phyloP scores from a whole-genome alignment of 1,139 yeast genomes.

The Sugiyamaella pinicola region DNA sequence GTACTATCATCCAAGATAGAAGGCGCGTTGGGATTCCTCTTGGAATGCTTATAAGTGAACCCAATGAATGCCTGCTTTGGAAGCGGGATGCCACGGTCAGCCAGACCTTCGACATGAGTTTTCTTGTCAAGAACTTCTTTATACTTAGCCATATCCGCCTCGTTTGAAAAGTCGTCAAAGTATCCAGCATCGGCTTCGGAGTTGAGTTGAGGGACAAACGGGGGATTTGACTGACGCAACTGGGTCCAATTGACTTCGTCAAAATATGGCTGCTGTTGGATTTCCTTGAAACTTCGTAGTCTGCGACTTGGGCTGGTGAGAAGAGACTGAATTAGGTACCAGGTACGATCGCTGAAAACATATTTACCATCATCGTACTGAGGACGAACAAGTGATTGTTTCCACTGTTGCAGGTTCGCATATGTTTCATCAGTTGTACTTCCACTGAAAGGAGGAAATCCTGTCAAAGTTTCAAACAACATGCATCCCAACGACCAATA shows the following conservation, averaged over 20 bases:
- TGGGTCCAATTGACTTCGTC: slow-evolving; percentile 77
- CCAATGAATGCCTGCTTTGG: slow-evolving; percentile 82
- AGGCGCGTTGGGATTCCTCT: slow-evolving; percentile 27
- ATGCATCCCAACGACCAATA: slow-evolving; percentile 99
- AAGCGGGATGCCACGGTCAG: slow-evolving; percentile 61
- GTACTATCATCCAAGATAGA: slow-evolving; percentile 27
- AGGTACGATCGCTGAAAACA: slow-evolving; percentile 94
- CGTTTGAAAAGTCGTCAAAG: slow-evolving; percentile 96
- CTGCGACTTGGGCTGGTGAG: slow-evolving; percentile 81
- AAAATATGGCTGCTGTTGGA: slow-evolving; percentile 78
- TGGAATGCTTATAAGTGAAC: slow-evolving; percentile 84
- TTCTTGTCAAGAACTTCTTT: slow-evolving; percentile 87
- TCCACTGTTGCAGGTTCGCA: slow-evolving; percentile 92
- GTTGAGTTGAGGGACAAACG: slow-evolving; percentile 95
- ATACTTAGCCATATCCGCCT: slow-evolving; percentile 95
- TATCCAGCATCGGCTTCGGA: slow-evolving; percentile 98
- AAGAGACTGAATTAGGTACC: slow-evolving; percentile 77
- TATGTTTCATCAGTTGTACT: slow-evolving; percentile 93
- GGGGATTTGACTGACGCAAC: slow-evolving; percentile 70
- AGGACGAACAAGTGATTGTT: slow-evolving; percentile 83
- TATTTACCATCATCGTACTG: slow-evolving; percentile 87
- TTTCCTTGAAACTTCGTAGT: slow-evolving; percentile 75
- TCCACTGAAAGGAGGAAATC: slow-evolving; percentile 97
- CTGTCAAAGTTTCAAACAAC: slow-evolving; percentile 87
- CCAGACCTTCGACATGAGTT: slow-evolving; percentile 77